phyloP scores from a whole-genome alignment of 768 basidiomycete species.

The Pisolithus marmoratus region DNA sequence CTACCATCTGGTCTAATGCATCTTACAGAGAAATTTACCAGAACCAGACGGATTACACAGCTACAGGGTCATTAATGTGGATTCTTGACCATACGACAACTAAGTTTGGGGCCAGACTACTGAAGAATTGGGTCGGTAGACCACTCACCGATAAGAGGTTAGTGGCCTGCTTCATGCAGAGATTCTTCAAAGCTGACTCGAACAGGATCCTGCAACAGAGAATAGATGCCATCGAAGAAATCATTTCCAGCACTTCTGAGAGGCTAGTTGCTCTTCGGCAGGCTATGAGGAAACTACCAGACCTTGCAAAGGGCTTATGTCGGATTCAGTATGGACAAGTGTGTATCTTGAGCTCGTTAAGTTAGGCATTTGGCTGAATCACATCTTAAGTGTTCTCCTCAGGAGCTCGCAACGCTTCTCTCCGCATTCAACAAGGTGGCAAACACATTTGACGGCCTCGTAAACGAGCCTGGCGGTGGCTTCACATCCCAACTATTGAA shows the following conservation, averaged over 20 bases:
- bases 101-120: conserved; percentile 77
- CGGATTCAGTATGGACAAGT: conserved; percentile 91
- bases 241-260: conserved; percentile 55
- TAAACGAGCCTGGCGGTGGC: conserved; percentile 39
- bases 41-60: conserved; percentile 77
- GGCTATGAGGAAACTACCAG: conserved; percentile 71
- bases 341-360: conserved; percentile 10
- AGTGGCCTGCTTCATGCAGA: conserved; percentile 11
- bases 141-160: conserved; percentile 74
- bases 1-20: not conserved
- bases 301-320: conserved; percentile 80
- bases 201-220: conserved; percentile 68
- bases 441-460: conserved; percentile 48
- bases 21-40: conserved; percentile 72
- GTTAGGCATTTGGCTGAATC: not conserved
- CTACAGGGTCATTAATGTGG: conserved; percentile 75
- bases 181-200: not conserved
- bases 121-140: conserved; percentile 81
- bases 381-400: conserved; percentile 61
- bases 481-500: conserved; percentile 67
- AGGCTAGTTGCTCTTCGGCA: conserved; percentile 62
- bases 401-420: conserved; percentile 73
- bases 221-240: conserved; percentile 81
- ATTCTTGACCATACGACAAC: conserved; percentile 85
- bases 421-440: conserved; percentile 71